Percentiles rank a stretch among this genome's conserved stretches.
These are phyloP conservation scores for Puya raimondii DNA, from an alignment of 176 grass and related monocot species.

Conservation along the genomic window DNA sequence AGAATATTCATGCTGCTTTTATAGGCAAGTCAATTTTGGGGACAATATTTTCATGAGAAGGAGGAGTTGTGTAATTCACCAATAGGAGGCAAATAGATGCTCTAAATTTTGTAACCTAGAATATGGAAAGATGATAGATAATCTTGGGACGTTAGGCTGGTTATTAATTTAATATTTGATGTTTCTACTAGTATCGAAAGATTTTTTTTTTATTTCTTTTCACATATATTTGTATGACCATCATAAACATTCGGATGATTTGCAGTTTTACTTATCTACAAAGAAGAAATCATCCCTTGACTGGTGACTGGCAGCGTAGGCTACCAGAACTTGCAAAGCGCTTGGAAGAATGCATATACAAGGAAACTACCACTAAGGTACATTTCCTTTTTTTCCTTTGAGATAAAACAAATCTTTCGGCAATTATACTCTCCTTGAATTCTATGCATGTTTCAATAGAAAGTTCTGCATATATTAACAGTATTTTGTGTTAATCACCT, in stretches of 20 bases:
- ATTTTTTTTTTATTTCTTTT: constrained; percentile 10
- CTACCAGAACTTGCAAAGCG: constrained; percentile 30
- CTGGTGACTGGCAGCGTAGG: constrained; percentile 22
- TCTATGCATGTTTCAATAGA: neutral
- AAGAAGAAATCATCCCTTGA: constrained; percentile 7
- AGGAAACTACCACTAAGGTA: constrained; percentile 8
- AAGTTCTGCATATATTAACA: neutral
- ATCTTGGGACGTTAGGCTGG: neutral
- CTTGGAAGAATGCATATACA: constrained; percentile 22
- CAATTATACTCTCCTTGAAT: neutral
- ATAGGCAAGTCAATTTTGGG: neutral
- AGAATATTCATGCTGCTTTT: neutral
- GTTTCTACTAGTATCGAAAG: neutral
- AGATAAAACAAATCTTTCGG: constrained; percentile 9
- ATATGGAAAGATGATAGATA: neutral
- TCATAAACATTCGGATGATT: constrained; percentile 2
- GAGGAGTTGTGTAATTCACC: neutral
- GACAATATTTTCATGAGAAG: neutral
- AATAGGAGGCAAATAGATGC: neutral
- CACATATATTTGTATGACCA: neutral
- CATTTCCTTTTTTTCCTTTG: constrained; percentile 13
- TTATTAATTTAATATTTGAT: neutral
- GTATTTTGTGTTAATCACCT: neutral
- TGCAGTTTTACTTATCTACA: constrained; percentile 31
- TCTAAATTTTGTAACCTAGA: neutral